Conservation (phyloP, 2,329 filamentous ascomycete genomes). For the Cadophora gregata region DNA sequence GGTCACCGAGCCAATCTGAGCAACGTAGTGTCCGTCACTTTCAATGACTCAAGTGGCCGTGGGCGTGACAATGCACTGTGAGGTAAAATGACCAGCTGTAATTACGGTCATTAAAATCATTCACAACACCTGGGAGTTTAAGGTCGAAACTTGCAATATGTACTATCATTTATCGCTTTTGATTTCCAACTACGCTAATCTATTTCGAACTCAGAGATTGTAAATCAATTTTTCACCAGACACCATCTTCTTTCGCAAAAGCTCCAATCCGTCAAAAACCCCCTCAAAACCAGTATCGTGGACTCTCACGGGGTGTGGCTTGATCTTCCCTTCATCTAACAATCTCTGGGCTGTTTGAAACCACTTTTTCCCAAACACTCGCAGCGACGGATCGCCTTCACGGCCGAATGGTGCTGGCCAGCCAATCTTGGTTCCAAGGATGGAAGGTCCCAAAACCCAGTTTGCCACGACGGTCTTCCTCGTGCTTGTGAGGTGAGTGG, state of each 20-base stretch:
- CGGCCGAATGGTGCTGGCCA: conserved; percentile 29
- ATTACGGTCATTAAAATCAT: no score
- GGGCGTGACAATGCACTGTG: no score
- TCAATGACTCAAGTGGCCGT: no score
- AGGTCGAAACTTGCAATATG: no score
- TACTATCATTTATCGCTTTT: no score
- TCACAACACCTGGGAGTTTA: no score
- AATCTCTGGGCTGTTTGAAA: conserved; percentile 35
- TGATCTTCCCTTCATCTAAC: conserved; percentile 45
- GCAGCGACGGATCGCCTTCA: conserved; percentile 26
- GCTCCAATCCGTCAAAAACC: conserved; percentile 29
- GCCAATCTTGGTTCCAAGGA: conserved; percentile 39
- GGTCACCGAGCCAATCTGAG: no score
- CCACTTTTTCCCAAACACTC: conserved; percentile 21
- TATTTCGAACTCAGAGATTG: background rate
- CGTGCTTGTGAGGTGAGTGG: conserved; percentile 5
- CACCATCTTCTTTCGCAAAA: conserved; percentile 18
- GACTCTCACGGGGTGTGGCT: conserved; percentile 36
- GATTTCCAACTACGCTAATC: no score
- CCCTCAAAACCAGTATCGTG: conserved; percentile 19
- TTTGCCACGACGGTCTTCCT: conserved; percentile 35
- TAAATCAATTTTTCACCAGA: conserved; percentile 36
- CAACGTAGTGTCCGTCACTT: no score
- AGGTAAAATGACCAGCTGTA: no score
- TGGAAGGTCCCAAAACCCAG: conserved; percentile 42